phyloP scores from a whole-genome alignment of 495 filamentous ascomycete genomes.

The Neurospora sp. region DNA sequence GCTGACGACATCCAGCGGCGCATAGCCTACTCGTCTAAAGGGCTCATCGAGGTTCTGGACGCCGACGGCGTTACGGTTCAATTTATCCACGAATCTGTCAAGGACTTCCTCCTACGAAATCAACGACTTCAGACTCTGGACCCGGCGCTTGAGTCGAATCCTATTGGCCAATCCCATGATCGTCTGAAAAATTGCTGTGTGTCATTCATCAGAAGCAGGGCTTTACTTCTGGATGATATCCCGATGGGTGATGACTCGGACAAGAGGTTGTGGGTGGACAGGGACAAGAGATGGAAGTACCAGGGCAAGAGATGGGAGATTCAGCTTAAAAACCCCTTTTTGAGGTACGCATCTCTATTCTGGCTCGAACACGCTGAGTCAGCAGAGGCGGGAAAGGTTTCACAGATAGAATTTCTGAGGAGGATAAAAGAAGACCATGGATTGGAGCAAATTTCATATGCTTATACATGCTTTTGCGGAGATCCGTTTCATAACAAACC shows the following conservation, averaged over 20 bases:
- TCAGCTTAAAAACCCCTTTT: too few relatives aligned
- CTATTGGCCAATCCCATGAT: slow-evolving; percentile 1
- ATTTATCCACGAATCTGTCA: slow-evolving; percentile 16
- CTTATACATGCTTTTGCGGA: too few relatives aligned
- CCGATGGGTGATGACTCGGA: too few relatives aligned
- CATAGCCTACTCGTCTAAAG: slow-evolving; percentile 9
- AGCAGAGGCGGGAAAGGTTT: neutral
- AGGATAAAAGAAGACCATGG: too few relatives aligned
- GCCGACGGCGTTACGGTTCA: neutral
- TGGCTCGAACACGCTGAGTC: slow-evolving; percentile 5
- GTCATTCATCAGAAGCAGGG: neutral
- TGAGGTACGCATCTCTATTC: neutral
- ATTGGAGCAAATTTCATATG: neutral
- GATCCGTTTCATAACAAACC: too few relatives aligned
- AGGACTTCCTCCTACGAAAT: slow-evolving; percentile 9
- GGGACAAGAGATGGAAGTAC: too few relatives aligned
- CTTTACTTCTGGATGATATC: too few relatives aligned
- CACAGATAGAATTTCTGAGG: neutral
- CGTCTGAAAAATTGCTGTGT: slow-evolving; percentile 2
- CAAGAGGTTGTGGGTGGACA: too few relatives aligned
- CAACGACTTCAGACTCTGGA: slow-evolving; percentile 6
- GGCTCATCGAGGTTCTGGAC: slow-evolving; percentile 9
- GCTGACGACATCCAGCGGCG: slow-evolving; percentile 7
- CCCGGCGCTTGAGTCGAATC: slow-evolving; percentile 1
- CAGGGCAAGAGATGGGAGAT: too few relatives aligned